phyloP scores from a whole-genome alignment of 1,284 basidiomycete genomes.

The Macrocybe sp. region DNA sequence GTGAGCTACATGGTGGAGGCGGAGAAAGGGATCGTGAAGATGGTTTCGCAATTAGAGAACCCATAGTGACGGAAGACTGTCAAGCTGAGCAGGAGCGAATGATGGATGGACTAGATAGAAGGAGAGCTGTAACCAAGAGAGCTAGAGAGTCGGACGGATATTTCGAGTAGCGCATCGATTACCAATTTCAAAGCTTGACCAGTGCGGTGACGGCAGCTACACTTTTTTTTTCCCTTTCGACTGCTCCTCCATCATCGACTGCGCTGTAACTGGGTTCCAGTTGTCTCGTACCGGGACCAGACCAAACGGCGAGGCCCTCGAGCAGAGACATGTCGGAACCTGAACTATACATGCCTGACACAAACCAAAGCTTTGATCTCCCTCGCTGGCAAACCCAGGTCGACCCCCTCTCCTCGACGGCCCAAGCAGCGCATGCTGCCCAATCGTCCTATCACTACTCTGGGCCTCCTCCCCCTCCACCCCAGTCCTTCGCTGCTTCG shows the following conservation, averaged over 20 bases:
- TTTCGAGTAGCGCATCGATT: slow-evolving; percentile 3
- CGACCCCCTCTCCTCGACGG: slow-evolving; percentile 59
- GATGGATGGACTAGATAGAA: slow-evolving; percentile 19
- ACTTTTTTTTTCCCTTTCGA: neutral
- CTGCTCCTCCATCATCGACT: slow-evolving; percentile 8
- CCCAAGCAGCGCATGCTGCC: slow-evolving; percentile 54
- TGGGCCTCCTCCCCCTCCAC: slow-evolving; percentile 40
- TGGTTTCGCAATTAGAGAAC: slow-evolving; percentile 19
- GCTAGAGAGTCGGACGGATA: neutral
- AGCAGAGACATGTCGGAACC: slow-evolving; percentile 33
- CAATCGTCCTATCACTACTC: slow-evolving; percentile 48
- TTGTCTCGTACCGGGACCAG: slow-evolving; percentile 4
- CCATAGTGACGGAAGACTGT: no score
- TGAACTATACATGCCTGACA: slow-evolving; percentile 42
- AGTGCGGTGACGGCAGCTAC: neutral
- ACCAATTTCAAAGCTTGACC: slow-evolving; percentile 3
- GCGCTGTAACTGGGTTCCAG: neutral
- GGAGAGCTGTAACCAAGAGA: slow-evolving; percentile 2
- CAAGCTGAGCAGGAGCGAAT: slow-evolving; percentile 24
- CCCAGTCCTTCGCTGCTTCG: slow-evolving; percentile 28
- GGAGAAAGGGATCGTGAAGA: slow-evolving; percentile 52
- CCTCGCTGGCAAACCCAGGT: slow-evolving; percentile 76
- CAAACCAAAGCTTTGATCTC: slow-evolving; percentile 58
- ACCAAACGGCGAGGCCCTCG: no score
- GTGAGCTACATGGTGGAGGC: slow-evolving; percentile 44